Evolutionary conservation across 371 early-diverging fungal genomes (phyloP).

Genomic region (Dinochytrium kinnereticum): DNA sequence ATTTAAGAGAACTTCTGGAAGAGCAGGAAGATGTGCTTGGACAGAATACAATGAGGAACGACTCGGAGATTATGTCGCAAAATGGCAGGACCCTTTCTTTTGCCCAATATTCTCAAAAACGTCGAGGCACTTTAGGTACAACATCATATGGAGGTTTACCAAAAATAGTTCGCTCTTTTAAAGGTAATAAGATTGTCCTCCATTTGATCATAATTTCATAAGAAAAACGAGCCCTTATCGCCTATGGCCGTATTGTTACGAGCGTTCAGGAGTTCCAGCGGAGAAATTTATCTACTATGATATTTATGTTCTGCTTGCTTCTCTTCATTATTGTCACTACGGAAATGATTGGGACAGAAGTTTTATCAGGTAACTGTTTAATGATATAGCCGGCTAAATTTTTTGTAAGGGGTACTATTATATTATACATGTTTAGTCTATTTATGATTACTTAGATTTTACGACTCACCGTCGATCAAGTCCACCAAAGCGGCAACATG

Average conservation of each 20-base stretch:
- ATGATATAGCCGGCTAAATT: neutral
- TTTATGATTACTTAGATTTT: neutral
- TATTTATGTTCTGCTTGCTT: neutral
- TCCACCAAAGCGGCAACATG: constrained; percentile 6
- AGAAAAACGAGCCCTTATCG: neutral
- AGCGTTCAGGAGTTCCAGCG: neutral
- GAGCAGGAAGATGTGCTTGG: neutral
- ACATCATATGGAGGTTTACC: neutral
- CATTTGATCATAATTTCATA: neutral
- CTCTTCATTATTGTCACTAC: neutral
- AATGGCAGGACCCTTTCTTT: neutral
- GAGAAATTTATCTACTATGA: neutral
- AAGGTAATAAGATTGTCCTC: neutral
- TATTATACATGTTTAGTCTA: neutral
- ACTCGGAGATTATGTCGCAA: neutral
- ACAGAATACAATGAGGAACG: neutral
- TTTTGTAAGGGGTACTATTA: neutral
- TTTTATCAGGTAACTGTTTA: neutral
- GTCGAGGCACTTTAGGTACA: neutral
- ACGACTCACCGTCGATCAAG: neutral
- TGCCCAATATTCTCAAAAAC: constrained; percentile 1
- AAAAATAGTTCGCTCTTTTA: neutral
- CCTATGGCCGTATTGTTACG: neutral
- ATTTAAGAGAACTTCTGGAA: neutral
- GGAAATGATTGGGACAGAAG: neutral